A percentile compares a stretch with the other conserved stretches of the same genome.
Conservation (phyloP, 2,329 filamentous ascomycete genomes). For the Neophaeococcomyces mojaviensis region DNA sequence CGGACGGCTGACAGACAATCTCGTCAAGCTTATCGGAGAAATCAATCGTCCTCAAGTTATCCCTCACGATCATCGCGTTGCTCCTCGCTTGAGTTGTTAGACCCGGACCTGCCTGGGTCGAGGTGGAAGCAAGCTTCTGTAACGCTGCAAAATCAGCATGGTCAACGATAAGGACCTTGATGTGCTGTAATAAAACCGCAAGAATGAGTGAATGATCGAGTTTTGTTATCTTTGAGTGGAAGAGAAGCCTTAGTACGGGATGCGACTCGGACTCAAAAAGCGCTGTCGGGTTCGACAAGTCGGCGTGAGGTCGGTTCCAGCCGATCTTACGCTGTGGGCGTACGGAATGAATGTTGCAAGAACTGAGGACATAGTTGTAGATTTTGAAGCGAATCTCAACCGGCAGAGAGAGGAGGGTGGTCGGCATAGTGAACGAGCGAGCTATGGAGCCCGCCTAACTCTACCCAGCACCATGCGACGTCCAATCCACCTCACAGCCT, state of each 20-base stretch:
- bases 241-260: slow-evolving; percentile 1
- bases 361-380: slow-evolving; percentile 1
- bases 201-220: slow-evolving; percentile 1
- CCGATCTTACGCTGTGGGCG: slow-evolving; percentile 6
- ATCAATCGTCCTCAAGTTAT: slow-evolving; percentile 2
- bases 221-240: slow-evolving; percentile 6
- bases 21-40: slow-evolving; percentile 8
- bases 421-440: background rate
- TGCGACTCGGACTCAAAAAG: slow-evolving; percentile 7
- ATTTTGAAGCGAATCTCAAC: slow-evolving; percentile 7
- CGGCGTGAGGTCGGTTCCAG: slow-evolving; percentile 5
- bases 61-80: slow-evolving; percentile 1
- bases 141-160: slow-evolving; percentile 2
- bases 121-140: background rate
- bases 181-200: background rate
- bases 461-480: too few species aligned
- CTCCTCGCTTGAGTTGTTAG: background rate
- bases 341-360: slow-evolving; percentile 7
- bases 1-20: slow-evolving; percentile 6
- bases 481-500: too few species aligned
- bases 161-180: slow-evolving; percentile 1
- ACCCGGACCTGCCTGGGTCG: background rate
- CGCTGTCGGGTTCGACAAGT: slow-evolving; percentile 4
- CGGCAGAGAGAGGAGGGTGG: slow-evolving; percentile 5
- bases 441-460: too few species aligned